Base-by-base conservation (phyloP, 2,329 filamentous ascomycete species). In the Lasiodiplodia hormozganensis region DNA sequence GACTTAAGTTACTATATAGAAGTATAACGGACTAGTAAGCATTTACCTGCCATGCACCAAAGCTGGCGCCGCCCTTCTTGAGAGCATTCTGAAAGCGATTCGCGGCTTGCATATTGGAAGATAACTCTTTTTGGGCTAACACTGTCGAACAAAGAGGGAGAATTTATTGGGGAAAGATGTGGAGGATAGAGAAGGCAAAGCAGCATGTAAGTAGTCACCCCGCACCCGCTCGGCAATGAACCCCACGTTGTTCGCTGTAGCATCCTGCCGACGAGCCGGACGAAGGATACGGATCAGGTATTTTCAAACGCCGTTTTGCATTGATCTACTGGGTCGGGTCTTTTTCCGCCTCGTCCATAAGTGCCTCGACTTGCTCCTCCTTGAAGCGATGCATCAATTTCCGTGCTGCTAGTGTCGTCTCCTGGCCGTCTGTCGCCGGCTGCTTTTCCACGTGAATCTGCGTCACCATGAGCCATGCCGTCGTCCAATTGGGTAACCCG, bases 301-400 rank as follows among this genome's bases (percentile, higher is more conserved):
- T 60, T 31, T 16, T 53, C 65, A 67, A 67, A 67, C 31, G 65
- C 53, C 65, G 34, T 52, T 57, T 6, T 34, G 25, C 28, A 16
- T 23, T 3, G 43, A 62, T 25, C 21, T 23, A 49, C 40, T 62
- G 40, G 58, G n/a, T 36, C 65, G 65, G 18, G 54, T 62, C 66
- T 51, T 68, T 69, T 69, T 79, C 78, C 28, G 72, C 79, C 58
- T 85, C 80, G 73, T 93, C 87, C 90, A 94, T 93, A 76, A 89
- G 87, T 21, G 83, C 84, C 70, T 87, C 82, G 2, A 95, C 87
- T 69, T 94, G 86, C 4, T 88, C 86, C 31, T 85, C 81, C 0
- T 87, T 90, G 78, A 94, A 92, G 21, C 90, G 86, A 77, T 94
- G 92, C 91, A 94, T 94, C 58, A 94, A 82, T 77, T 93, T 94